Conservation (phyloP, 2,329 filamentous ascomycete species). For the Pleoardoris graminearum region DNA sequence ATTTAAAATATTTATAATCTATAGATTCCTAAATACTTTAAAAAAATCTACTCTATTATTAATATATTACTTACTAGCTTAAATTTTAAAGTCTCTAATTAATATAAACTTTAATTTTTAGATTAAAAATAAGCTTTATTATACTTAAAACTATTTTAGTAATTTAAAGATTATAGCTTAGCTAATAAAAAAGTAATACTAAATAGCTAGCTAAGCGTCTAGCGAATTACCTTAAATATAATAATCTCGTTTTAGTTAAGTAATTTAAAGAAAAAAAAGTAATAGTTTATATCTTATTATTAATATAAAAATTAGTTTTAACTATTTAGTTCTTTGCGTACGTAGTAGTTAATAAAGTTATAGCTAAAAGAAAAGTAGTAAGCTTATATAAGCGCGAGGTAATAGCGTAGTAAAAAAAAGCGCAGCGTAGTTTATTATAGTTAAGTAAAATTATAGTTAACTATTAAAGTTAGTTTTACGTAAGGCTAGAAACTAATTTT, state of each 20-base stretch:
- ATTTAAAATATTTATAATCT: conserved; percentile 17
- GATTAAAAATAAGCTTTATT: conserved; percentile 9
- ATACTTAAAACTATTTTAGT: conserved; percentile 18
- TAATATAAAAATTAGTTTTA: too few relatives aligned
- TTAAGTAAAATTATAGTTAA: too few relatives aligned
- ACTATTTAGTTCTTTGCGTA: too few relatives aligned
- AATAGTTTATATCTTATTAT: background rate
- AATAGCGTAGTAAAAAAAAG: too few relatives aligned
- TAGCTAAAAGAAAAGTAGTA: too few relatives aligned
- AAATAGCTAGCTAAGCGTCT: conserved; percentile 14
- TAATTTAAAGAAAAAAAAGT: conserved; percentile 8
- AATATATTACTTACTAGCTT: conserved; percentile 12
- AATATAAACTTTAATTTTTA: conserved; percentile 1
- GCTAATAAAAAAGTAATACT: conserved; percentile 11
- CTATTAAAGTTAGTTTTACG: too few relatives aligned
- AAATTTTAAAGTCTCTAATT: conserved; percentile 10
- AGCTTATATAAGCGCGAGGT: too few relatives aligned
- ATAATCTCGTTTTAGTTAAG: conserved; percentile 13
- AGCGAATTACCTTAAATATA: conserved; percentile 14
- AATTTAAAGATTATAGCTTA: conserved; percentile 13
- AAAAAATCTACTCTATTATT: conserved; percentile 16
- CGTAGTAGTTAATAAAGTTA: too few relatives aligned
- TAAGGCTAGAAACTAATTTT: too few relatives aligned
- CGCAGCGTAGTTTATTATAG: too few relatives aligned
- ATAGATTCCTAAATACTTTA: conserved; percentile 15